Evolutionary conservation across 1,284 basidiomycete species (phyloP), one percentile per base, ranked within the genome.

Genomic region (Puccinia novopanici): DNA sequence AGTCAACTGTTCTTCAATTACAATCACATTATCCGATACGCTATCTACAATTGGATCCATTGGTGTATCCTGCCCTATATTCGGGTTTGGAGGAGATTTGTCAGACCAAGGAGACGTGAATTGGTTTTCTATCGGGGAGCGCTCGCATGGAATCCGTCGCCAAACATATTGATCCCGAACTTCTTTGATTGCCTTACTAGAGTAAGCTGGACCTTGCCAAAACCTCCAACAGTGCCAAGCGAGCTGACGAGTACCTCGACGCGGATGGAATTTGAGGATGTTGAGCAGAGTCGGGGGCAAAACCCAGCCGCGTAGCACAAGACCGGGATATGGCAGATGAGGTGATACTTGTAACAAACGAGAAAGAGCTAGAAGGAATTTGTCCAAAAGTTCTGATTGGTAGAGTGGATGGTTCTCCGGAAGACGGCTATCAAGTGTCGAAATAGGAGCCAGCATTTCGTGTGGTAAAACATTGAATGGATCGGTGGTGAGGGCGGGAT

Each of bases 161-260:
- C 79, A 74, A 15, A 81, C 72, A 34, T 75, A 81, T 74, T 52
- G 71, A 57, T 74, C 61, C 37, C 50, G 67, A 24, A 81, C 45
- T 8, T 81, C 48, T 42, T 65, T 68, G 61, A 54, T 40, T 17
- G 52, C n/a, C 17, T 48, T 50, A 75, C 57, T 65, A 5, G 63
- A 75, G 40, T 50, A 50, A 42, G 71, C 70, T 54, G 59, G 15
- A 17, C 79, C 72, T 45, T 67, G 72, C 79, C 79, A 81, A 70
- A 65, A 75, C 24, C 48, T 67, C 79, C 71, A 81, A 42, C 79
- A 81, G 45, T 72, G 30, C 79, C 79, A 81, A 68, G 79, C 79
- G 22, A 81, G 63, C 61, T 75, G 61, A 54, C 71, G 71, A 45
- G 61, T 68, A 27, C 79, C 72, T 68, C 52, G 71, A 45, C 52